These are phyloP conservation scores for Ogataea degrootiae DNA, from an alignment of 805 yeast species.

Conservation along the genomic window DNA sequence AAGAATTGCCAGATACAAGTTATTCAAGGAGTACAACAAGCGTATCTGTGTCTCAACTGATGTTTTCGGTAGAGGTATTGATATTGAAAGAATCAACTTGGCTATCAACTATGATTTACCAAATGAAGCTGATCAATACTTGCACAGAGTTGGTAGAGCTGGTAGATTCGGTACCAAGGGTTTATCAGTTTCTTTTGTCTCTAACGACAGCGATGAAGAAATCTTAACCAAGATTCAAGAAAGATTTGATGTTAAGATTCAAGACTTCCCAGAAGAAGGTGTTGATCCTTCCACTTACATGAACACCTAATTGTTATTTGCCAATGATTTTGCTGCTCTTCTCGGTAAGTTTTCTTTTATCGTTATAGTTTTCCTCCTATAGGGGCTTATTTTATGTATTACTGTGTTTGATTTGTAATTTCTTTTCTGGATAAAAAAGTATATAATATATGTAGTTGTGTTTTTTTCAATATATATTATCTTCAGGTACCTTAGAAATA, in stretches of 20 bases:
- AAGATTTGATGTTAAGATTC: slow-evolving; percentile 92
- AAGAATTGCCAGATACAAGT: slow-evolving; percentile 94
- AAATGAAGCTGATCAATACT: slow-evolving; percentile 92
- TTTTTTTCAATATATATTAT: neutral
- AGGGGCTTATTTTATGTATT: neutral
- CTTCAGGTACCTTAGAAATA: too few species aligned
- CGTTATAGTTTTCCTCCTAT: neutral
- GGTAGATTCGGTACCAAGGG: slow-evolving; percentile 99
- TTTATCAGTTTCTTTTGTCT: slow-evolving; percentile 86
- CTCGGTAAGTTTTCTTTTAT: neutral
- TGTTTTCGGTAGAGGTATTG: slow-evolving; percentile 99
- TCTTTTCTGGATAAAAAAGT: neutral
- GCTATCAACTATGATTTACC: slow-evolving; percentile 98
- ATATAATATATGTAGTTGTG: neutral
- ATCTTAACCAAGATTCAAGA: slow-evolving; percentile 90
- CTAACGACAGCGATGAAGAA: slow-evolving; percentile 82
- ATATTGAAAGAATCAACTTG: slow-evolving; percentile 95
- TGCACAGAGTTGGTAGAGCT: slow-evolving; percentile 99
- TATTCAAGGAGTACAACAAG: slow-evolving; percentile 96
- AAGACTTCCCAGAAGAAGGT: slow-evolving; percentile 96
- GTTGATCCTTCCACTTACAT: slow-evolving; percentile 96
- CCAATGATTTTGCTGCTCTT: neutral
- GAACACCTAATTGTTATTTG: slow-evolving; percentile 56
- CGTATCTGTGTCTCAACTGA: slow-evolving; percentile 98
- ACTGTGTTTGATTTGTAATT: neutral